These are phyloP conservation scores for Cercophora sp. DNA, from an alignment of 495 filamentous ascomycete species.

Conservation along the genomic window DNA sequence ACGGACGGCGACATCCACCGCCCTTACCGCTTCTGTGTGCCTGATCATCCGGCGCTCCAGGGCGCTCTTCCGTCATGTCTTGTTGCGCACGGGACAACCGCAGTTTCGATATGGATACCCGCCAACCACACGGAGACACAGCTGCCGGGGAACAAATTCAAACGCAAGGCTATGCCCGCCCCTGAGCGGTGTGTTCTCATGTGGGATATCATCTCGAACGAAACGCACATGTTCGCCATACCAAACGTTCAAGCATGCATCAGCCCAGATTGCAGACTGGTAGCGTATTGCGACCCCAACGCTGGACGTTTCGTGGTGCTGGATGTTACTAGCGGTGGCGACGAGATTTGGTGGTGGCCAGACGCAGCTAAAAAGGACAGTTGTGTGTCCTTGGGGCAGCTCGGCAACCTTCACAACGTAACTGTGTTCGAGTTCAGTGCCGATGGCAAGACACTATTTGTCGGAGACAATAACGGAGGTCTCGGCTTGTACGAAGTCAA, in stretches of 20 bases:
- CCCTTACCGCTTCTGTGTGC: constrained; percentile 23
- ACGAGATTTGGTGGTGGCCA: constrained; percentile 28
- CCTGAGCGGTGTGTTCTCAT: constrained; percentile 23
- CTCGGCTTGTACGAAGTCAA: constrained; percentile 25
- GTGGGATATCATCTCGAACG: constrained; percentile 25
- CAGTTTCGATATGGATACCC: constrained; percentile 30
- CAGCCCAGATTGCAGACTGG: constrained; percentile 23
- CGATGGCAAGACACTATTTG: constrained; percentile 22
- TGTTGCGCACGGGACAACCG: constrained; percentile 18
- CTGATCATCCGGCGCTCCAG: constrained; percentile 22
- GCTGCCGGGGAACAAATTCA: constrained; percentile 17
- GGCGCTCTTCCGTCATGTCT: constrained; percentile 22
- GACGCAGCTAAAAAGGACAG: constrained; percentile 8
- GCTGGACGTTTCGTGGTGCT: constrained; percentile 19
- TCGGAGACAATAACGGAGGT: constrained; percentile 21
- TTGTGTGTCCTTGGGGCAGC: constrained; percentile 21
- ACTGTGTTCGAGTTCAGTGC: constrained; percentile 29
- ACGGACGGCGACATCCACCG: too few species aligned
- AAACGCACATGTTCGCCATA: constrained; percentile 24
- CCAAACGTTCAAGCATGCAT: constrained; percentile 27
- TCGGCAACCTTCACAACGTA: constrained; percentile 20
- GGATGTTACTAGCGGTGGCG: constrained; percentile 15
- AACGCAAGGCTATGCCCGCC: constrained; percentile 4
- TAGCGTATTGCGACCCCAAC: constrained; percentile 25
- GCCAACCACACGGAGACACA: constrained; percentile 21